Conservation (phyloP, 192 early-diverging fungal species). For the Podila verticillata region DNA sequence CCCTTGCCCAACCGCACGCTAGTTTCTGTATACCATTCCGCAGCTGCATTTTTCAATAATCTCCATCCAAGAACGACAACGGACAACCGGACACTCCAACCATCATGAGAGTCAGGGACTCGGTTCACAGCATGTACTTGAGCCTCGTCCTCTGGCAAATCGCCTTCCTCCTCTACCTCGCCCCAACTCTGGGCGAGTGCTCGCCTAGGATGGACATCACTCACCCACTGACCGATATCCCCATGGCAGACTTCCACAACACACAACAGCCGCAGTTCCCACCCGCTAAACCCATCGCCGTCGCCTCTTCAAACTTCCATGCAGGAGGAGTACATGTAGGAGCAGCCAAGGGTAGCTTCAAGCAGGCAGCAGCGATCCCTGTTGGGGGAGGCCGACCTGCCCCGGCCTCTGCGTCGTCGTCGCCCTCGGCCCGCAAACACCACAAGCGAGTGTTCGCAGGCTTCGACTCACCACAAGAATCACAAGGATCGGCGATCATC, state of each 20-base stretch:
- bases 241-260: not conserved
- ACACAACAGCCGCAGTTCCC: not conserved
- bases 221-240: not conserved
- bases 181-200: not conserved
- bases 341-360: not conserved
- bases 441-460: not conserved
- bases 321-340: not conserved
- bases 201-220: constrained; percentile 20
- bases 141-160: constrained; percentile 30
- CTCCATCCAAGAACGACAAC: not conserved
- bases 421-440: not conserved
- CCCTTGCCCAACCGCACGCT: too few species aligned
- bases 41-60: not conserved
- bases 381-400: not conserved
- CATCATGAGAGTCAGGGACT: constrained; percentile 44
- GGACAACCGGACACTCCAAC: not conserved
- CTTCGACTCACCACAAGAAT: not conserved
- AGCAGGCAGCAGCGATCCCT: not conserved
- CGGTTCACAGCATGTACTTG: constrained; percentile 13
- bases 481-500: not conserved
- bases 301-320: not conserved
- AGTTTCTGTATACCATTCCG: too few species aligned
- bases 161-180: constrained; percentile 12
- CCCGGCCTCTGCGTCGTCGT: not conserved
- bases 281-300: not conserved